Base-by-base conservation (phyloP, 1,284 basidiomycete species). In the Trichosporon faecale region DNA sequence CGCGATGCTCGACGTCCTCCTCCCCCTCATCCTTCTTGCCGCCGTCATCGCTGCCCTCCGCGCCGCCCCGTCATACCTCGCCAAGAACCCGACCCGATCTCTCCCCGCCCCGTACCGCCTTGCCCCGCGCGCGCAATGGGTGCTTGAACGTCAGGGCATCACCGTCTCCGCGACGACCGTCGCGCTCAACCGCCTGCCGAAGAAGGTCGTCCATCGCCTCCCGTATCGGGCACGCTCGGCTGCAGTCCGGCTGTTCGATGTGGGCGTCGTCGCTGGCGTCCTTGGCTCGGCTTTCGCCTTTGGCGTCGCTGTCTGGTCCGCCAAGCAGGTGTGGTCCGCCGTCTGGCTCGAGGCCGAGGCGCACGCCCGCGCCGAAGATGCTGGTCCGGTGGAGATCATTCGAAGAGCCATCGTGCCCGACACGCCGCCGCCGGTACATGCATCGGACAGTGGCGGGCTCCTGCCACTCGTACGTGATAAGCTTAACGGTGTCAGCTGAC, bases 271-370 rank as follows among this genome's bases (percentile, higher is more conserved):
- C 3, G 65, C 55, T 9, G 69, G 69, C 3, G 40, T 66, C 3
- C 12, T 33, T 3, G 66, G 78, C 2, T 29, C 68, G 16, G 66
- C 49, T 0, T 63, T 69, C 12, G 75, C 73, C 1, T 55, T 72
- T 29, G 18, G 66, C 1, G 77, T 76, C 0, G 72, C 72, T 2
- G n/a, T 76, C 14, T 77, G 78, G 76, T 76, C 76, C 1, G 57
- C 70, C 60, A 44, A 64, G 66, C 65, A 67, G 9, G 76, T 76
- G 1, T 79, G 78, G 78, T 44, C 40, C n/a, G 74, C 73, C 0
- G 78, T 79, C 2, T 79, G 78, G 78, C 49, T 64, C 16, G 72
- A 79, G 60, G 75, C 74, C 2, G 72, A 73, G 68, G 70, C 73
- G 0, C 77, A 79, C 68, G 78, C 77, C 3, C 66, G 69, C 33